Evolutionary conservation across 768 basidiomycete genomes (phyloP).

Genomic region (Dioszegia hungarica): DNA sequence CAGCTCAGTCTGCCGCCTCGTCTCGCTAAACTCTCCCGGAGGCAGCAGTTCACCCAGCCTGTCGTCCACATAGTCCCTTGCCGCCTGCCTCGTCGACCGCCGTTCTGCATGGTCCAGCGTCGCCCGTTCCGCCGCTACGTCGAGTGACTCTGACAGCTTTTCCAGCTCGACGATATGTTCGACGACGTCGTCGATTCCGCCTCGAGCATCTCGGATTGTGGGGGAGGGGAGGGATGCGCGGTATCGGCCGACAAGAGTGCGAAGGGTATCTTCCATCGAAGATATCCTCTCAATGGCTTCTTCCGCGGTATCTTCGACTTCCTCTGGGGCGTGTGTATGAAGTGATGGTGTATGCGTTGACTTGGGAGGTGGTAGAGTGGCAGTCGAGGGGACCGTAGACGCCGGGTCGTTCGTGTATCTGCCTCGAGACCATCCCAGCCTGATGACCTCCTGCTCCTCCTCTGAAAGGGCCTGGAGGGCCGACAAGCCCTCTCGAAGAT

Average conservation of each 20-base stretch:
- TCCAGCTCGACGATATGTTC: slow-evolving; percentile 16
- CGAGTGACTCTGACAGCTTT: slow-evolving; percentile 3
- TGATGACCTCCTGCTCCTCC: slow-evolving; percentile 18
- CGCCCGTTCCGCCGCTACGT: neutral
- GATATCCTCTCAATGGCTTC: slow-evolving; percentile 1
- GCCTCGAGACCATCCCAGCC: too few species aligned
- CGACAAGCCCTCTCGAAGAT: slow-evolving; percentile 10
- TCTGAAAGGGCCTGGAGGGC: slow-evolving; percentile 11
- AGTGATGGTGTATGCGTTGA: slow-evolving; percentile 8
- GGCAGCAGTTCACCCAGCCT: slow-evolving; percentile 21
- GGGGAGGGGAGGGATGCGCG: neutral
- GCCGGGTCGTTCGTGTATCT: too few species aligned
- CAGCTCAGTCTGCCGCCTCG: slow-evolving; percentile 28
- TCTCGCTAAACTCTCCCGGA: slow-evolving; percentile 24
- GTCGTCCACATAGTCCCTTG: slow-evolving; percentile 26
- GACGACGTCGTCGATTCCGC: slow-evolving; percentile 1
- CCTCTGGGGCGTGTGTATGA: too few species aligned
- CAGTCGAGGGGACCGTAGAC: too few species aligned
- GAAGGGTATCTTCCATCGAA: neutral
- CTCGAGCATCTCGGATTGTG: neutral
- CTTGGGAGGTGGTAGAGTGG: too few species aligned
- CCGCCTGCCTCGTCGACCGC: slow-evolving; percentile 1
- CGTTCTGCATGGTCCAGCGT: neutral
- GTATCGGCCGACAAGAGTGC: slow-evolving; percentile 1
- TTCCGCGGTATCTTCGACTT: slow-evolving; percentile 14